Conservation (phyloP, 179 eudicot species). For the Patellifolia procumbens region DNA sequence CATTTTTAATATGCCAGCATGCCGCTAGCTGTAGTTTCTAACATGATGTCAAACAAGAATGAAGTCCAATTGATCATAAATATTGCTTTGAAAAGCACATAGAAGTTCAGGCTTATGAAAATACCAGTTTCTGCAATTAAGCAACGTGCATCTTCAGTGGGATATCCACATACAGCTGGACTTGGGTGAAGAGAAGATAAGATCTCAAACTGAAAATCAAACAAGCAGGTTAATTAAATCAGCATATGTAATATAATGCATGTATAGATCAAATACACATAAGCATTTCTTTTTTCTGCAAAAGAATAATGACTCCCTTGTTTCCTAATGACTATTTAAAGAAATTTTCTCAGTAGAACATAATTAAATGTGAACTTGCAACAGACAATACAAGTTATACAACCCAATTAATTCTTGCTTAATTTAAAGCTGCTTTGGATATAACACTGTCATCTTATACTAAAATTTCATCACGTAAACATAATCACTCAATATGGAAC, state of each 20-base stretch:
- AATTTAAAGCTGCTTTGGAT: background rate
- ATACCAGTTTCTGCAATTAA: conserved; percentile 87
- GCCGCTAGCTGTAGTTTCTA: background rate
- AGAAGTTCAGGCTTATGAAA: background rate
- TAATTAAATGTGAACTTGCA: background rate
- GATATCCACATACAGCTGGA: conserved; percentile 97
- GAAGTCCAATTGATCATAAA: conserved; percentile 4
- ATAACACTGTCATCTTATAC: background rate
- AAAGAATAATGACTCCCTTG: background rate
- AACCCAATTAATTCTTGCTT: background rate
- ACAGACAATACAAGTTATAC: background rate
- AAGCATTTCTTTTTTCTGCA: background rate
- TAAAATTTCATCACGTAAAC: background rate
- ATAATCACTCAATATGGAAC: background rate
- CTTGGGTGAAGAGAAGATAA: conserved; percentile 89
- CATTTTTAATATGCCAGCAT: background rate
- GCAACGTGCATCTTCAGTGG: conserved; percentile 78
- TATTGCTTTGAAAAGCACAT: background rate
- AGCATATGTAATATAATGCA: background rate
- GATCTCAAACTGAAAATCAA: conserved; percentile 63
- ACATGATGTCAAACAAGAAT: background rate
- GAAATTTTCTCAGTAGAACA: background rate
- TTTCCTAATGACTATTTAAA: background rate
- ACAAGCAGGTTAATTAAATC: background rate
- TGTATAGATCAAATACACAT: too few relatives aligned